Conservation (phyloP, 2,329 filamentous ascomycete species). For the Cadophora sp. region DNA sequence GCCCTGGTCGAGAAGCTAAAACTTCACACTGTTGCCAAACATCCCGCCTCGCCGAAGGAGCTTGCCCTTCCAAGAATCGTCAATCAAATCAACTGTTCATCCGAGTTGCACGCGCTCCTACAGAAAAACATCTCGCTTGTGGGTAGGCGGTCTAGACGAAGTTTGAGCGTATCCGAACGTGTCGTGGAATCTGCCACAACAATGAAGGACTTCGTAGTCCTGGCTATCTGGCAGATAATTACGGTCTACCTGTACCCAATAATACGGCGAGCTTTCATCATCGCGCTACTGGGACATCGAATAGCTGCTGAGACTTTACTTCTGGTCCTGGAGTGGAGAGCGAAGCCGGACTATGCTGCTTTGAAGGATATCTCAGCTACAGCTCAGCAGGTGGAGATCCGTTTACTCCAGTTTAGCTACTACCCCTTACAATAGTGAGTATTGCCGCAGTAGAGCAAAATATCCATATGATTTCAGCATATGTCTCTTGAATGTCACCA, state of each 20-base stretch:
- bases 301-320: conserved; percentile 81
- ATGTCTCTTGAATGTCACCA: not conserved
- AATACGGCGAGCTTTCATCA: conserved; percentile 74
- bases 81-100: conserved; percentile 95
- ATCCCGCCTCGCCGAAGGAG: conserved; percentile 81
- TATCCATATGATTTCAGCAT: not conserved
- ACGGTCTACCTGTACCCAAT: conserved; percentile 81
- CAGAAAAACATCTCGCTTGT: conserved; percentile 91
- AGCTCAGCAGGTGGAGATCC: conserved; percentile 96
- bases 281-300: conserved; percentile 80
- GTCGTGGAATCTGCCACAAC: conserved; percentile 93
- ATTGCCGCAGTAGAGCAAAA: not conserved
- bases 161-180: conserved; percentile 90
- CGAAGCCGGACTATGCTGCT: conserved; percentile 78
- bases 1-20: conserved; percentile 85
- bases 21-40: conserved; percentile 83
- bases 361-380: conserved; percentile 96
- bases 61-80: conserved; percentile 80
- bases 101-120: conserved; percentile 83
- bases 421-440: conserved; percentile 72
- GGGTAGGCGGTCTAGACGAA: conserved; percentile 79
- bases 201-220: conserved; percentile 75
- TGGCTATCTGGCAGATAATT: conserved; percentile 73
- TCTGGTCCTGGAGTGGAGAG: conserved; percentile 82
- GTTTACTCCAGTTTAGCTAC: conserved; percentile 97